Evolutionary conservation across 257 asterid species (phyloP).

Genomic region (Orobanche coerulescens): DNA sequence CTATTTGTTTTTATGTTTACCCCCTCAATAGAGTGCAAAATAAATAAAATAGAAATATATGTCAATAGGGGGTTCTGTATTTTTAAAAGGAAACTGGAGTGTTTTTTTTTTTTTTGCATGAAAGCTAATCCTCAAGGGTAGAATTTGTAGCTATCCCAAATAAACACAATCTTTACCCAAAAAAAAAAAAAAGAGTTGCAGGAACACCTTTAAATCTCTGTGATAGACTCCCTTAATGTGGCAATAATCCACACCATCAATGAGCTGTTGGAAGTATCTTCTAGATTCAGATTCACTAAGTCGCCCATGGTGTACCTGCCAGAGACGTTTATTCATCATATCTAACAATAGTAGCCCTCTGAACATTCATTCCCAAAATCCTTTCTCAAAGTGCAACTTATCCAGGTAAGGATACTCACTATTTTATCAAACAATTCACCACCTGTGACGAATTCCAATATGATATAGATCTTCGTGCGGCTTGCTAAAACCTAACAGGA

Average conservation of each 20-base stretch:
- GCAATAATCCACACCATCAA: slow-evolving; percentile 96
- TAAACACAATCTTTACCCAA: background rate
- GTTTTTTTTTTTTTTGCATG: background rate
- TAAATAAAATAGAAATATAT: background rate
- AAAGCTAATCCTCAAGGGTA: background rate
- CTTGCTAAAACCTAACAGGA: slow-evolving; percentile 82
- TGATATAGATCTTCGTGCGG: slow-evolving; percentile 92
- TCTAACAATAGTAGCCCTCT: background rate
- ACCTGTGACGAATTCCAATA: slow-evolving; percentile 94
- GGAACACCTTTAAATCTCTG: slow-evolving; percentile 83
- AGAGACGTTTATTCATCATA: slow-evolving; percentile 13
- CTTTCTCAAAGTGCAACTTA: background rate
- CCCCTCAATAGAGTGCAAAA: background rate
- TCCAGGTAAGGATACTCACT: slow-evolving; percentile 42
- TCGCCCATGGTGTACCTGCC: slow-evolving; percentile 88
- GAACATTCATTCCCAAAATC: slow-evolving; percentile 12
- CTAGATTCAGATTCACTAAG: slow-evolving; percentile 95
- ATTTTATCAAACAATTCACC: slow-evolving; percentile 98
- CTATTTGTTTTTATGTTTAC: no score
- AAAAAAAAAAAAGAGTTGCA: background rate
- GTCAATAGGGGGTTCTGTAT: background rate
- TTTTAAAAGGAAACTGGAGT: background rate
- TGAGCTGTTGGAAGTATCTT: slow-evolving; percentile 91
- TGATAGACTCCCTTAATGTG: slow-evolving; percentile 94
- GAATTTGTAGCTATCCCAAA: background rate